Conservation (phyloP, 2,329 filamentous ascomycete species). For the Penicillium sp. region DNA sequence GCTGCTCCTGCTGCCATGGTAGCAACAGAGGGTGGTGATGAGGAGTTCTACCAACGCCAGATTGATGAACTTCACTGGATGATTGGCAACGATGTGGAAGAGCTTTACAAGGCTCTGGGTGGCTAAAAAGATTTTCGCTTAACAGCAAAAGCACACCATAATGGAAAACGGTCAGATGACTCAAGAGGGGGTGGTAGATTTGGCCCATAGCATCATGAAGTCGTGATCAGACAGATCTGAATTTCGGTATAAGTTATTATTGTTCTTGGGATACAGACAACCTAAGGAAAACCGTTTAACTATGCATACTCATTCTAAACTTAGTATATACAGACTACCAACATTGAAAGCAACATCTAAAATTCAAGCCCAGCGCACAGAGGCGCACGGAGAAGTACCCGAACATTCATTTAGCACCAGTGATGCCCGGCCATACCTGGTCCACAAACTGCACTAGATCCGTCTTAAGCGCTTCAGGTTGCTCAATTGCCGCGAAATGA, state of each 20-base stretch:
- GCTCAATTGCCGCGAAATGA: conserved; percentile 54
- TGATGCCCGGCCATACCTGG: conserved; percentile 27
- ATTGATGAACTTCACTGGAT: conserved; percentile 6
- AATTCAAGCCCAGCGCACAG: background rate
- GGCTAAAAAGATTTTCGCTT: background rate
- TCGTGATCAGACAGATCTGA: no score
- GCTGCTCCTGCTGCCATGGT: background rate
- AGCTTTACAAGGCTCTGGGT: conserved; percentile 3
- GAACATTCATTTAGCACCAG: background rate
- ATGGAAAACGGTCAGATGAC: background rate
- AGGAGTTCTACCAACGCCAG: conserved; percentile 5
- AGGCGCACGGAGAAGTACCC: background rate
- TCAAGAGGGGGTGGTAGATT: no score
- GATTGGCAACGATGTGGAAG: conserved; percentile 7
- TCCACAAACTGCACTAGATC: conserved; percentile 42
- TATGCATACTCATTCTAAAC: no score
- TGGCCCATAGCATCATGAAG: no score
- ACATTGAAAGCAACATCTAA: background rate
- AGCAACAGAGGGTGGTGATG: conserved; percentile 2
- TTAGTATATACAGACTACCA: background rate
- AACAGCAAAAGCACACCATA: background rate
- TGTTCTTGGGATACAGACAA: no score
- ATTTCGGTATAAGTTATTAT: no score
- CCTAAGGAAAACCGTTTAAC: no score
- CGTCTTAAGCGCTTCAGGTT: conserved; percentile 44